These are phyloP conservation scores for Haematococcus lacustris DNA, from an alignment of 139 green algal genomes.

Conservation along the genomic window DNA sequence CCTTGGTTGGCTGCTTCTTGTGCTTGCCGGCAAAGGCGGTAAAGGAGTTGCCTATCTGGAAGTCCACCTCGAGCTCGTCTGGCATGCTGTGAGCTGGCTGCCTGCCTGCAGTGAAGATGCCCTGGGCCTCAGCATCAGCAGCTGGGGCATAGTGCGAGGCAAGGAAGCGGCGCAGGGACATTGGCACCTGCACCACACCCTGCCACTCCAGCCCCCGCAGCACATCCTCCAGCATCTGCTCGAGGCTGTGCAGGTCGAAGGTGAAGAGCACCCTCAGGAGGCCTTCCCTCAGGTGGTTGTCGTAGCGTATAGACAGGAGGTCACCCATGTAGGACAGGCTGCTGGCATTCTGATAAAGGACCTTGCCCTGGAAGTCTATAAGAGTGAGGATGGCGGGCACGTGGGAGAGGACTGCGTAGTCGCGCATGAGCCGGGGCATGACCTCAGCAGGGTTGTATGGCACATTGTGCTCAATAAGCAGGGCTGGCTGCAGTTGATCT, in stretches of 20 bases:
- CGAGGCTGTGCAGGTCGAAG: constrained; percentile 31
- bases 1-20: constrained; percentile 3
- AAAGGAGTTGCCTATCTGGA: constrained; percentile 13
- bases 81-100: background rate
- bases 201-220: constrained; percentile 32
- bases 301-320: constrained; percentile 20
- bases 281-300: constrained; percentile 8
- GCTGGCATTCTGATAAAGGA: constrained; percentile 41
- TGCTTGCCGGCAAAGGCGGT: constrained; percentile 2
- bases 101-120: background rate
- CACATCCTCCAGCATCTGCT: constrained; percentile 42
- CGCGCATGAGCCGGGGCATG: constrained; percentile 35
- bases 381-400: constrained; percentile 43
- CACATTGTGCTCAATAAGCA: constrained; percentile 41
- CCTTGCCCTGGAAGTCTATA: constrained; percentile 37
- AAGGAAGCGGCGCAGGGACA: constrained; percentile 21
- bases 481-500: constrained; percentile 8
- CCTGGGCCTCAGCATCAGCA: background rate
- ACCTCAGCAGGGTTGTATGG: constrained; percentile 35
- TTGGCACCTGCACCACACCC: constrained; percentile 30
- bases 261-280: constrained; percentile 18
- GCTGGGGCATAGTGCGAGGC: background rate
- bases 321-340: constrained; percentile 41
- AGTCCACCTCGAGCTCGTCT: constrained; percentile 7
- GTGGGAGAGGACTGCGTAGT: constrained; percentile 40